phyloP scores from a whole-genome alignment of 306 rosid species.

The Geum urbanum region DNA sequence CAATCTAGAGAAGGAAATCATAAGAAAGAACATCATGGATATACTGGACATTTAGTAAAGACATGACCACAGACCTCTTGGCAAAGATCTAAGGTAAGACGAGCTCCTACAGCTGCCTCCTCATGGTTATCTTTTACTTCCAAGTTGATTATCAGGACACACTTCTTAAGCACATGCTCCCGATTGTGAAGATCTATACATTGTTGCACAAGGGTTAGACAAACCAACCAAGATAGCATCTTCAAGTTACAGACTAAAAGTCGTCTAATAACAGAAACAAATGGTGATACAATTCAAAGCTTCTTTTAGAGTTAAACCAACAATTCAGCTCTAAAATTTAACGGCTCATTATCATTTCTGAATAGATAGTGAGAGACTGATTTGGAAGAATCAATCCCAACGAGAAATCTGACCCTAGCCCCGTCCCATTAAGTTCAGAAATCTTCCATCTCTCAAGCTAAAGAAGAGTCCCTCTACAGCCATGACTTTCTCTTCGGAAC shows the following conservation, averaged over 20 bases:
- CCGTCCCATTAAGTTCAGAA: not conserved
- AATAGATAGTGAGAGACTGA: not conserved
- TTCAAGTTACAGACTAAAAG: not conserved
- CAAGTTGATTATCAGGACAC: slow-evolving; percentile 74
- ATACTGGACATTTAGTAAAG: too few species aligned
- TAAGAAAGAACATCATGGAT: too few species aligned
- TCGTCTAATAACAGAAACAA: not conserved
- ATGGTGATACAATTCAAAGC: not conserved
- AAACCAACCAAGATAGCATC: not conserved
- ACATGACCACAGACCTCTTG: slow-evolving; percentile 51
- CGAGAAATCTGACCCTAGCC: not conserved
- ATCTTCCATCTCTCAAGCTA: not conserved
- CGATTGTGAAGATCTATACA: slow-evolving; percentile 75
- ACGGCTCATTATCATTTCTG: not conserved
- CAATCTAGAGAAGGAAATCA: too few species aligned
- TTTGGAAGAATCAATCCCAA: not conserved
- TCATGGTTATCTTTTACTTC: slow-evolving; percentile 99
- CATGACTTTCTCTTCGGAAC: not conserved
- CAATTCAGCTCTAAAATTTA: not conserved
- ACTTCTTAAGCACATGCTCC: slow-evolving; percentile 62
- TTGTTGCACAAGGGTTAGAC: slow-evolving; percentile 20
- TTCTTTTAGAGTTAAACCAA: not conserved
- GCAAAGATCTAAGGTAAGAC: slow-evolving; percentile 75
- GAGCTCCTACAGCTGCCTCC: slow-evolving; percentile 88
- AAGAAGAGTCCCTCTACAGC: not conserved